Evolutionary conservation across 495 filamentous ascomycete species (phyloP).

Genomic region (Echria macrotheca): DNA sequence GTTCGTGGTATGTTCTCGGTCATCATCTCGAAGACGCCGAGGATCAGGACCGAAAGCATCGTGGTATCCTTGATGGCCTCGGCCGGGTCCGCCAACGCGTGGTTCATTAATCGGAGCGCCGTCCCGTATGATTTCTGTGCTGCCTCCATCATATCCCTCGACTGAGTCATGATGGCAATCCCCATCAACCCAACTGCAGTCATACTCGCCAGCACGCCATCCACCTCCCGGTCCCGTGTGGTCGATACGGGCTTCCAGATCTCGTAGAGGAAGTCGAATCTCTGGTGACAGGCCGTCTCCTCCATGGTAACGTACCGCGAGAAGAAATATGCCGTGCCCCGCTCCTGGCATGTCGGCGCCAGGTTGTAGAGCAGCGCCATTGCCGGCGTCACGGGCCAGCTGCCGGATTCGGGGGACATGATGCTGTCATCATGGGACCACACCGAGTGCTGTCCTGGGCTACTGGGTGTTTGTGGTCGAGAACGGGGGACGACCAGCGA

Average conservation of each 20-base stretch:
- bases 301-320: constrained; percentile 33
- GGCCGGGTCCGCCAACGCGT: constrained; percentile 46
- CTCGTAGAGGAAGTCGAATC: constrained; percentile 37
- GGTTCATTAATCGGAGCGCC: constrained; percentile 43
- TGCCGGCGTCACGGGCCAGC: constrained; percentile 31
- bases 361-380: constrained; percentile 29
- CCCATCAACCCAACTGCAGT: constrained; percentile 46
- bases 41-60: constrained; percentile 55
- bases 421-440: constrained; percentile 24
- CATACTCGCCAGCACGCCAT: constrained; percentile 38
- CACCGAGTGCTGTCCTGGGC: constrained; percentile 6
- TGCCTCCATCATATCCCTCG: constrained; percentile 35
- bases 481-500: constrained; percentile 19
- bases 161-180: constrained; percentile 37
- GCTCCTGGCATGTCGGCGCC: constrained; percentile 27
- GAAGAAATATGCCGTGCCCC: constrained; percentile 36
- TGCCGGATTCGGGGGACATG: constrained; percentile 31
- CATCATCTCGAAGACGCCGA: constrained; percentile 54
- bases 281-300: constrained; percentile 33
- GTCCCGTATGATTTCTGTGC: constrained; percentile 45
- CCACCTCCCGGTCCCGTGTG: constrained; percentile 23
- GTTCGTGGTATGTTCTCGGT: constrained; percentile 40
- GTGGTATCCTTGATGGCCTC: constrained; percentile 57
- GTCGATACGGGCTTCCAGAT: constrained; percentile 31
- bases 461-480: constrained; percentile 11